Evolutionary conservation across 192 early-diverging fungal genomes (phyloP).

Genomic region (Umbelopsis sp.): DNA sequence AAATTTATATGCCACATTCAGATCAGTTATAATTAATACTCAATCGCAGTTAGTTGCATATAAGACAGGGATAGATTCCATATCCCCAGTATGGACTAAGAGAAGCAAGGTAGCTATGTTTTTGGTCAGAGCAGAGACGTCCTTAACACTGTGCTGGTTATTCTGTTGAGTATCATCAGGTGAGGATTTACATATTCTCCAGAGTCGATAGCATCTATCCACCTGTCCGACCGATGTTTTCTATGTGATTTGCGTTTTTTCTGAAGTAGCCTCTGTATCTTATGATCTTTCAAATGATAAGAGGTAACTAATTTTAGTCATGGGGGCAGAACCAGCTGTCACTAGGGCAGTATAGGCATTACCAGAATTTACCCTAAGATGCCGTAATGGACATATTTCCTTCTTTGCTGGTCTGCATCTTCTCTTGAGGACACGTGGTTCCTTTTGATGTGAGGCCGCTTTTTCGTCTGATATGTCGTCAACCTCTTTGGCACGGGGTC

Average conservation of each 20-base stretch:
- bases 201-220: constrained; percentile 8
- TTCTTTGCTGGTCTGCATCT: background rate
- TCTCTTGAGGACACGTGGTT: too few relatives aligned
- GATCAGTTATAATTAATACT: background rate
- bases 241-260: background rate
- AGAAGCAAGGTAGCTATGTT: background rate
- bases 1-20: background rate
- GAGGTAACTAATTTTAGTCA: background rate
- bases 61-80: background rate
- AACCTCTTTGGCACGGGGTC: too few relatives aligned
- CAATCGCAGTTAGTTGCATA: background rate
- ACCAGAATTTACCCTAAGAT: background rate
- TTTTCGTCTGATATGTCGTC: too few relatives aligned
- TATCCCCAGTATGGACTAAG: background rate
- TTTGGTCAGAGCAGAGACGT: background rate
- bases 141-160: background rate
- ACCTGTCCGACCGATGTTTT: background rate
- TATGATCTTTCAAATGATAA: background rate
- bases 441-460: too few relatives aligned
- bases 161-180: background rate
- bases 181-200: constrained; percentile 1
- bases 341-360: background rate
- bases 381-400: background rate
- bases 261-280: background rate
- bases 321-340: background rate